Evolutionary conservation across 352 stramenopile species (phyloP).

Genomic region (Phytophthora sansomeana): DNA sequence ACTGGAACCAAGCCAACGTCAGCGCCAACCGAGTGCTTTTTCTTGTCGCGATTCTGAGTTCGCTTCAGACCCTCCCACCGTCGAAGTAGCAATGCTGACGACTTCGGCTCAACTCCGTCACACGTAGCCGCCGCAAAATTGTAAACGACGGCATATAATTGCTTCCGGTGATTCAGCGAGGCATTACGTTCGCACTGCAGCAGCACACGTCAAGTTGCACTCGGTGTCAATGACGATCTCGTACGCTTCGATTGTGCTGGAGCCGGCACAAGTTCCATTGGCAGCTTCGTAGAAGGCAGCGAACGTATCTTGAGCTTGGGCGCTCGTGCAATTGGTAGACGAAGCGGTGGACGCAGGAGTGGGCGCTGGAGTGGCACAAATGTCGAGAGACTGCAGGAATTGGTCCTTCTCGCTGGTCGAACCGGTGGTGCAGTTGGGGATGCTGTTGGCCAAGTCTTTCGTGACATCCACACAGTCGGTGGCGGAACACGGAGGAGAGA

Average conservation of each 20-base stretch:
- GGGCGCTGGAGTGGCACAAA: constrained; percentile 25
- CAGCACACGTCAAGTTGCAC: constrained; percentile 40
- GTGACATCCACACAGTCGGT: constrained; percentile 23
- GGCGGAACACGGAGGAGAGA: constrained; percentile 32
- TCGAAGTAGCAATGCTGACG: too few species aligned
- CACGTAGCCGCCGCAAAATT: too few species aligned
- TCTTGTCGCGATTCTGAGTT: too few species aligned
- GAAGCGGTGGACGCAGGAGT: constrained; percentile 27
- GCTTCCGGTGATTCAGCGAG: too few species aligned
- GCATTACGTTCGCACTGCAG: too few species aligned
- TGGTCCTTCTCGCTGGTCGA: constrained; percentile 17
- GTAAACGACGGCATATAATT: too few species aligned
- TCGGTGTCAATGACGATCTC: constrained; percentile 39
- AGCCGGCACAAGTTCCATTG: constrained; percentile 13
- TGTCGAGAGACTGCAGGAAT: constrained; percentile 18
- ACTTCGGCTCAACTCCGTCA: too few species aligned
- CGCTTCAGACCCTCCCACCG: too few species aligned
- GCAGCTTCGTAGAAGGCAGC: constrained; percentile 20
- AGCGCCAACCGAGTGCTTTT: too few species aligned
- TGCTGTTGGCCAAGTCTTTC: constrained; percentile 18
- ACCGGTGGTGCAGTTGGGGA: constrained; percentile 31
- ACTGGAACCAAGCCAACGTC: too few species aligned
- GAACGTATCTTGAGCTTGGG: constrained; percentile 15
- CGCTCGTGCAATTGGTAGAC: constrained; percentile 27
- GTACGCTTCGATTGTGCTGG: constrained; percentile 34